Percentiles rank a stretch among this genome's conserved stretches.
These are phyloP conservation scores for Panicum hallii DNA, from an alignment of 202 grass and related monocot species.

Conservation along the genomic window DNA sequence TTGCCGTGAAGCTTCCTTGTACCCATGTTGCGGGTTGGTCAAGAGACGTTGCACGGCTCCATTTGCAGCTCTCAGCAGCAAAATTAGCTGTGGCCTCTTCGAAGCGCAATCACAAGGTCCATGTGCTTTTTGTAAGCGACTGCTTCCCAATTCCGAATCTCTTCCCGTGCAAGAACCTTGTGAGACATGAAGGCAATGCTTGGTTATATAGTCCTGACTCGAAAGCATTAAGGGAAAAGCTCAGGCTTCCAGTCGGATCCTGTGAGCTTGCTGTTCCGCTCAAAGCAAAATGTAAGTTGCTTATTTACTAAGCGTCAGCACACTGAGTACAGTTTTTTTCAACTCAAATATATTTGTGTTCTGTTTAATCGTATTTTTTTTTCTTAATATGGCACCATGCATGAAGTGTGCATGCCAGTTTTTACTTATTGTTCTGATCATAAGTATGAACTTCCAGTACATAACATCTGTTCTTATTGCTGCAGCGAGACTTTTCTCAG, in stretches of 20 bases:
- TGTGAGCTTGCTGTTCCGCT: slow-evolving; percentile 85
- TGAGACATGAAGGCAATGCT: slow-evolving; percentile 69
- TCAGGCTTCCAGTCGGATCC: slow-evolving; percentile 73
- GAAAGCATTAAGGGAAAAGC: slow-evolving; percentile 71
- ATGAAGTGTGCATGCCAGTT: background rate
- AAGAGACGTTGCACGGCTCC: slow-evolving; percentile 73
- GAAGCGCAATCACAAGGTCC: slow-evolving; percentile 48
- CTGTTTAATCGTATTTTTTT: slow-evolving; percentile 2
- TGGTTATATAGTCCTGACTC: slow-evolving; percentile 73
- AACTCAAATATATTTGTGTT: background rate
- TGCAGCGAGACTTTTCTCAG: slow-evolving; percentile 70
- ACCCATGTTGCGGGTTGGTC: slow-evolving; percentile 58
- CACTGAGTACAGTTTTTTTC: background rate
- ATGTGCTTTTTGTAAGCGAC: slow-evolving; percentile 64
- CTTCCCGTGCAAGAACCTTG: slow-evolving; percentile 93
- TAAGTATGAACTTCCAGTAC: background rate
- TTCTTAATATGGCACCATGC: background rate
- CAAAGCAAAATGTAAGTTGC: slow-evolving; percentile 66
- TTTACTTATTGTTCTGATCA: slow-evolving; percentile 14
- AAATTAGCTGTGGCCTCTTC: slow-evolving; percentile 58
- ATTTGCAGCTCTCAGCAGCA: slow-evolving; percentile 79
- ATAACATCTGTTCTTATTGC: slow-evolving; percentile 20
- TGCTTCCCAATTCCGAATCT: slow-evolving; percentile 83
- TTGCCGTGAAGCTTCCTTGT: slow-evolving; percentile 85
- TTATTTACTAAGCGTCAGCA: background rate